Evolutionary conservation across 2,329 filamentous ascomycete genomes (phyloP).

Genomic region (Alternaria gansuensis): DNA sequence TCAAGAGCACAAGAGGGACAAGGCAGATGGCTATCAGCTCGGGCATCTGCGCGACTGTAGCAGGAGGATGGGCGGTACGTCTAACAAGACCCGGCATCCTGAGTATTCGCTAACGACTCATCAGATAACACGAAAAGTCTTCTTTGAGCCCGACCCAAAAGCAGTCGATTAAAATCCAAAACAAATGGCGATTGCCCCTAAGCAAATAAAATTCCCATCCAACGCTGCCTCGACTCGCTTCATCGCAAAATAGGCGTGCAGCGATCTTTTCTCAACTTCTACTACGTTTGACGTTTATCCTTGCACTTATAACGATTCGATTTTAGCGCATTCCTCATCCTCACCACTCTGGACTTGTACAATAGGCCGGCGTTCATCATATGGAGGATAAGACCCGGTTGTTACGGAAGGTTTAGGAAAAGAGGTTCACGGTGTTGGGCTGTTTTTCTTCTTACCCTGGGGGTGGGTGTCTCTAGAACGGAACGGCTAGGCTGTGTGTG

Average conservation of each 20-base stretch:
- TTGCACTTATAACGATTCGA: slow-evolving; percentile 24
- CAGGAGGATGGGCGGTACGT: slow-evolving; percentile 84
- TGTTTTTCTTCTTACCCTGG: background rate
- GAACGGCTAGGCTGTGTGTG: background rate
- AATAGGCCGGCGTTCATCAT: slow-evolving; percentile 28
- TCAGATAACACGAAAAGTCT: slow-evolving; percentile 42
- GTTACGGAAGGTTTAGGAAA: slow-evolving; percentile 9
- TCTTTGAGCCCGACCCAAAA: slow-evolving; percentile 36
- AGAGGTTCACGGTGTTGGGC: slow-evolving; percentile 12
- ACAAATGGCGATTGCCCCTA: background rate
- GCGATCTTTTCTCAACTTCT: slow-evolving; percentile 15
- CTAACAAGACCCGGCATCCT: background rate
- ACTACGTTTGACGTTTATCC: slow-evolving; percentile 21
- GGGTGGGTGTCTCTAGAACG: background rate
- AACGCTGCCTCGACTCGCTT: background rate
- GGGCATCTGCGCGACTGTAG: slow-evolving; percentile 84
- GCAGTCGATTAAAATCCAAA: slow-evolving; percentile 8
- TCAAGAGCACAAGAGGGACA: slow-evolving; percentile 92
- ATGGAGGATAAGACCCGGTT: slow-evolving; percentile 7
- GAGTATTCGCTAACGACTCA: background rate
- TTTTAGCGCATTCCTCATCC: slow-evolving; percentile 22
- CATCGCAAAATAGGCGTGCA: background rate
- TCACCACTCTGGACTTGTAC: slow-evolving; percentile 34
- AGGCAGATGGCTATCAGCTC: slow-evolving; percentile 95
- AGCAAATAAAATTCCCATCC: background rate